Conservation (phyloP, 768 basidiomycete genomes). For the Pluteus cervinus region DNA sequence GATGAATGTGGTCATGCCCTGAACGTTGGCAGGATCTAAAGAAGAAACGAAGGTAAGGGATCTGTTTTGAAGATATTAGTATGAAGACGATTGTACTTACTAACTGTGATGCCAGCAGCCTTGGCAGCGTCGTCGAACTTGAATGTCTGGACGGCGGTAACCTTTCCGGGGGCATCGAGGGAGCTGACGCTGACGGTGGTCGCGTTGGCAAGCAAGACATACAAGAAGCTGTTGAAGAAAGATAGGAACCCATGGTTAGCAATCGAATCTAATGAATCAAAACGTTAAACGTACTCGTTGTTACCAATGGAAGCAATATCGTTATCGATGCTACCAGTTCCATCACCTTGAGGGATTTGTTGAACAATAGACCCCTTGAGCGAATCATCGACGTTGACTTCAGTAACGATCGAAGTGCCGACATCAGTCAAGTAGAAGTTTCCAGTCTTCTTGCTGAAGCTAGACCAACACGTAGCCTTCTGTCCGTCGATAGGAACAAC, state of each 20-base stretch:
- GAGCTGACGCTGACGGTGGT: slow-evolving; percentile 20
- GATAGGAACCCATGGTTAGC: background rate
- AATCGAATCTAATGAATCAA: background rate
- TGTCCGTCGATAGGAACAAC: slow-evolving; percentile 31
- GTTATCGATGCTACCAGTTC: slow-evolving; percentile 33
- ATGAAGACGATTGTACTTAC: slow-evolving; percentile 24
- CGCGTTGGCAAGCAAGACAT: slow-evolving; percentile 20
- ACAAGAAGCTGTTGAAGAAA: slow-evolving; percentile 18
- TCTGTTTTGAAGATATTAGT: background rate
- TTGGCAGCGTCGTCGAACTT: slow-evolving; percentile 25
- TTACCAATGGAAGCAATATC: slow-evolving; percentile 30
- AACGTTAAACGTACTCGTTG: slow-evolving; percentile 25
- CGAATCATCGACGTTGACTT: slow-evolving; percentile 40
- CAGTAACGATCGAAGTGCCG: slow-evolving; percentile 32
- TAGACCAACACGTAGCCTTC: slow-evolving; percentile 37
- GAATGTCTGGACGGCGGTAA: slow-evolving; percentile 17
- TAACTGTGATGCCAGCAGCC: slow-evolving; percentile 25
- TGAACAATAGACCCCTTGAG: slow-evolving; percentile 38
- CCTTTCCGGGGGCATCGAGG: slow-evolving; percentile 20
- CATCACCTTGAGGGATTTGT: slow-evolving; percentile 36
- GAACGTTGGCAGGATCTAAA: slow-evolving; percentile 25
- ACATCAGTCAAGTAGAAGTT: slow-evolving; percentile 42
- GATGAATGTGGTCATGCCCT: slow-evolving; percentile 30
- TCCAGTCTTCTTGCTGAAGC: slow-evolving; percentile 32
- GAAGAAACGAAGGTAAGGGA: background rate